phyloP scores from a whole-genome alignment of 2,329 filamentous ascomycete genomes.

The Fusarium protoensiforme region DNA sequence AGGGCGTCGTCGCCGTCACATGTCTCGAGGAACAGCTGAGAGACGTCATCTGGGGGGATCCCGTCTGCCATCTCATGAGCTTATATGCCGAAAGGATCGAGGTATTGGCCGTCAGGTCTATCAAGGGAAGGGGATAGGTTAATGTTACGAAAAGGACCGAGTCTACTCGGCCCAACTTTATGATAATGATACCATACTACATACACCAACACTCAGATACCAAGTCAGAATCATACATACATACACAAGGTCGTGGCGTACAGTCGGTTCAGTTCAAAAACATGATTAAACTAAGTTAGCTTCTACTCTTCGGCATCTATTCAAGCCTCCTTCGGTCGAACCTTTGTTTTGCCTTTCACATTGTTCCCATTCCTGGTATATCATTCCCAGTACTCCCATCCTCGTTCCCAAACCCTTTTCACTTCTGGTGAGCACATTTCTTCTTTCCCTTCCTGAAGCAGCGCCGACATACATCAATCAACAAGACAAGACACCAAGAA shows the following conservation, averaged over 20 bases:
- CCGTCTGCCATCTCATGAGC: constrained; percentile 82
- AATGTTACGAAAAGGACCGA: constrained; percentile 1
- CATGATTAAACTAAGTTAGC: neutral
- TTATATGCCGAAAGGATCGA: constrained; percentile 80
- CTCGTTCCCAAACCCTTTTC: neutral
- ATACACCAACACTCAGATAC: neutral
- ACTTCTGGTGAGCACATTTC: neutral
- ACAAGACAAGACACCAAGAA: neutral
- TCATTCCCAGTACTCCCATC: constrained; percentile 14
- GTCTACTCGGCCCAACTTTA: neutral
- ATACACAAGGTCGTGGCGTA: neutral
- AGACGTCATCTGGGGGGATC: constrained; percentile 82
- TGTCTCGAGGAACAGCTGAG: constrained; percentile 76
- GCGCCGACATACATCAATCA: neutral
- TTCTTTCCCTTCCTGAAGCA: neutral
- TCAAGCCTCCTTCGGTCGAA: neutral
- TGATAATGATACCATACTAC: constrained; percentile 11
- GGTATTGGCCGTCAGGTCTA: constrained; percentile 71
- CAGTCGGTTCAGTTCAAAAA: neutral
- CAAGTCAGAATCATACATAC: neutral
- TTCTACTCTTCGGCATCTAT: neutral
- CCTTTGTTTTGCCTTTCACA: neutral
- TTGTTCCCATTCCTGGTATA: constrained; percentile 3
- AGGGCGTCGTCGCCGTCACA: constrained; percentile 75
- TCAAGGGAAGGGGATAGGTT: constrained; percentile 39